phyloP scores from a whole-genome alignment of 371 early-diverging fungal species.

The Syncephalastrum racemosum region DNA sequence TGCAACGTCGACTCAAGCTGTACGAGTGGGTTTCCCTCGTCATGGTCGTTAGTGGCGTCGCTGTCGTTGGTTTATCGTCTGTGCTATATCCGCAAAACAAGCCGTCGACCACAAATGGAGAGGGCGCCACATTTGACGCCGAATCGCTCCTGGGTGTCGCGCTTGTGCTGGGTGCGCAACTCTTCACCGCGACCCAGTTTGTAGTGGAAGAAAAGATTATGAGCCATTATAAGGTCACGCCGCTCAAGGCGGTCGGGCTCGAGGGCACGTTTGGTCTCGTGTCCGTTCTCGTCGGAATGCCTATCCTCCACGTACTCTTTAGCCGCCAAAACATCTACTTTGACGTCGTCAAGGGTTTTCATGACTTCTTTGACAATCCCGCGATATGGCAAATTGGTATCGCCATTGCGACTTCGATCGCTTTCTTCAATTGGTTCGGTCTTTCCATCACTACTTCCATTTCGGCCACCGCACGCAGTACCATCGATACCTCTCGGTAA shows the following conservation, averaged over 20 bases:
- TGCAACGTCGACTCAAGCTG: conserved; percentile 69
- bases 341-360: conserved; percentile 75
- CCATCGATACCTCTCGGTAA: conserved; percentile 90
- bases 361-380: conserved; percentile 68
- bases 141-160: conserved; percentile 69
- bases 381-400: conserved; percentile 76
- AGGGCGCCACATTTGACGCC: conserved; percentile 21
- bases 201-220: conserved; percentile 94
- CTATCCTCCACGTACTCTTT: conserved; percentile 71
- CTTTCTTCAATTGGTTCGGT: conserved; percentile 95
- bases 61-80: conserved; percentile 83
- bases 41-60: conserved; percentile 81
- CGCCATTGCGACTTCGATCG: conserved; percentile 83
- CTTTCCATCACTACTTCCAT: conserved; percentile 85
- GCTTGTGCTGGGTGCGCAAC: conserved; percentile 86
- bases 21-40: conserved; percentile 84
- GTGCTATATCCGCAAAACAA: conserved; percentile 49
- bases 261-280: conserved; percentile 92
- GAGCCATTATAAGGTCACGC: conserved; percentile 71
- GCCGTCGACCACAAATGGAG: conserved; percentile 13
- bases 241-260: conserved; percentile 89
- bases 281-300: conserved; percentile 69
- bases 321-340: conserved; percentile 71
- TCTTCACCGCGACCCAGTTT: conserved; percentile 92
- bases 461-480: conserved; percentile 87